Evolutionary conservation across 2,329 filamentous ascomycete species (phyloP).

Genomic region (Botrytis medusae): DNA sequence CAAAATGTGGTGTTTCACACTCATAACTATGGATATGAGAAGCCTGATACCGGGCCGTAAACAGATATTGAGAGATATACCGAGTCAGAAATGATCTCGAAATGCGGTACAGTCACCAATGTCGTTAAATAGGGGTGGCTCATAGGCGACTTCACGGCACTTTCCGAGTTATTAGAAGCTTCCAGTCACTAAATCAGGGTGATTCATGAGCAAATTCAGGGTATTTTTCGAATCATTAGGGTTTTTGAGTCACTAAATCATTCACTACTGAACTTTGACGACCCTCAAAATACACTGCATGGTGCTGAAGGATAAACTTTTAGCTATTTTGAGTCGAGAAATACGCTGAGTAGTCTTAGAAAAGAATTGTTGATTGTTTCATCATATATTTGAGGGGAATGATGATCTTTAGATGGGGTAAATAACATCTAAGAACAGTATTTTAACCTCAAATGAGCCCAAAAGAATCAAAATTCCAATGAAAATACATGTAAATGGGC

Average conservation of each 20-base stretch:
- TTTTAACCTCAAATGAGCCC: background rate
- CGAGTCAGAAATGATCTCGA: background rate
- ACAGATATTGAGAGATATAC: background rate
- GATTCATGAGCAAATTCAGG: background rate
- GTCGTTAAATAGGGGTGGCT: too few species aligned
- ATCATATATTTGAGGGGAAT: background rate
- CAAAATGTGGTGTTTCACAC: background rate
- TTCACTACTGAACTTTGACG: background rate
- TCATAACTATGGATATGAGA: background rate
- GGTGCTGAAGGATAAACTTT: background rate
- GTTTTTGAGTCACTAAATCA: background rate
- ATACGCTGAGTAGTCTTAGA: background rate
- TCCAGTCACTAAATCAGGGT: background rate
- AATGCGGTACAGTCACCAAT: background rate
- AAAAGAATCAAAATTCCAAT: background rate
- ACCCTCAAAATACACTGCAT: background rate
- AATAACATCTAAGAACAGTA: background rate
- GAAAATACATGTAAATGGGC: background rate
- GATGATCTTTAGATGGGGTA: background rate
- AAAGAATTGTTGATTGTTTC: background rate
- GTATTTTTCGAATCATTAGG: background rate
- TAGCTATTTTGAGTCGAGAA: background rate
- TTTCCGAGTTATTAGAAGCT: background rate
- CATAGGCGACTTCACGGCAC: background rate
- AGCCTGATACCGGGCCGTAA: background rate